Base-by-base conservation (phyloP, 2,329 filamentous ascomycete genomes). In the Dactylellina cionopaga region DNA sequence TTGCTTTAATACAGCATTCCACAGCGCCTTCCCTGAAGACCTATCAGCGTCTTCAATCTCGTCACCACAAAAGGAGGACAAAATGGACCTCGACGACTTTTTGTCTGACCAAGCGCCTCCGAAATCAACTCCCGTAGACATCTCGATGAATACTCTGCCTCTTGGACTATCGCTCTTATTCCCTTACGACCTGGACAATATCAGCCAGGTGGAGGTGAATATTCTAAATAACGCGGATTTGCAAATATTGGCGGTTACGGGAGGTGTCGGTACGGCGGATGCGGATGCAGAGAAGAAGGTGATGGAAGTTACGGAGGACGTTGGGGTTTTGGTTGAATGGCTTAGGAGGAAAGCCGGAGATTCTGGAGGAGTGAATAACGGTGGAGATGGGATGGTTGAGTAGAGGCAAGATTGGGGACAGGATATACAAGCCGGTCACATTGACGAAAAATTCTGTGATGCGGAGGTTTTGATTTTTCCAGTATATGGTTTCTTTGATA, bases 1-100 rank as follows among this genome's bases (percentile, higher is more conserved):
- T 0, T 88, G 90, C 75, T 82, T 92, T 3, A 87, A 87, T 0
- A 86, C 83, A 0, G 80, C 95, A 1, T 83, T 94, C 2, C 64
- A 70, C 29, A 64, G 64, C 7, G 56, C 64, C 10, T 70, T 66
- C 19, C 71, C 58, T 24, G 58, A 65, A 35, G 52, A 60, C 39
- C 29, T 60, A 31, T 27, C 51, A 2, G 41, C 17, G 11, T 27
- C 41, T n/a, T 15, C 49, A 10, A 13, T 52, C n/a, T 39, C 51
- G n/a, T 44, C 55, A 6, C 11, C 58, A 25, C 64, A 37, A 17
- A 52, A 71, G 17, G 60, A 66, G 11, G 65, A 75, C 5, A 43
- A 49, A 27, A 44, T 74, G 51, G 75, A 76, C 31, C 35, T 74
- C 0, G 75, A 74, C 29, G 58, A 74, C 6, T 74, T 74, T 13